Evolutionary conservation across 192 early-diverging fungal species (phyloP).

Genomic region (Coemansia sp.): DNA sequence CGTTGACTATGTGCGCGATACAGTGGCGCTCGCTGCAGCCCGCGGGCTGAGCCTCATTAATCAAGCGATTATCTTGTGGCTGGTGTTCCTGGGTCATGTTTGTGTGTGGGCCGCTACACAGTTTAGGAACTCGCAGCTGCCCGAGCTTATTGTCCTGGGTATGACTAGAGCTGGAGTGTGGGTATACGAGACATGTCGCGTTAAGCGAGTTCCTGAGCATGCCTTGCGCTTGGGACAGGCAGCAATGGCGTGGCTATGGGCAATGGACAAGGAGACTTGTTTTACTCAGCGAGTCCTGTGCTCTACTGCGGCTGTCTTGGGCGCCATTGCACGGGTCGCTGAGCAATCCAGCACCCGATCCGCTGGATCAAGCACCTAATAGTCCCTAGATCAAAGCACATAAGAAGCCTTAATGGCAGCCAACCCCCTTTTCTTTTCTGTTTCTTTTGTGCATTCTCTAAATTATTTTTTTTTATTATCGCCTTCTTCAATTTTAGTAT

Average conservation of each 20-base stretch:
- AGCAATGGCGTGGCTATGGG: slow-evolving; percentile 18
- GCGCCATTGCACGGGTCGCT: slow-evolving; percentile 31
- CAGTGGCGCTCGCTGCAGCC: background rate
- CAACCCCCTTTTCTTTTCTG: background rate
- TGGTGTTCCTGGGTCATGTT: slow-evolving; percentile 37
- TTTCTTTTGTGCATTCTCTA: background rate
- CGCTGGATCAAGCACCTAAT: background rate
- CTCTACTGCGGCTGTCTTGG: slow-evolving; percentile 33
- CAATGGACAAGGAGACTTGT: slow-evolving; percentile 28
- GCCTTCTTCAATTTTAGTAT: slow-evolving; percentile 12
- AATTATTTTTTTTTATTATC: background rate
- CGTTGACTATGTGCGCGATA: slow-evolving; percentile 15
- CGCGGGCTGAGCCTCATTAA: slow-evolving; percentile 18
- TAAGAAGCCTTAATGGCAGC: no score
- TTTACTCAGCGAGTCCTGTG: slow-evolving; percentile 31
- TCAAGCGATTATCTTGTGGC: slow-evolving; percentile 31
- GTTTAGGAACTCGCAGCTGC: slow-evolving; percentile 41
- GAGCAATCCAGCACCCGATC: slow-evolving; percentile 17
- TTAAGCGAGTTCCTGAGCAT: slow-evolving; percentile 18
- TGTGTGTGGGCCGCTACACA: slow-evolving; percentile 33
- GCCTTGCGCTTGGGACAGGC: background rate
- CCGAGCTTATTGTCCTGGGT: slow-evolving; percentile 18
- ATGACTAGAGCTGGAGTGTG: slow-evolving; percentile 12
- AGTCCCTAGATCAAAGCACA: background rate
- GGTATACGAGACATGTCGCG: background rate